A percentile compares a stretch with the other conserved stretches of the same genome.
Conservation (phyloP, 2,329 filamentous ascomycete species). For the Paecilomyces fulvus region DNA sequence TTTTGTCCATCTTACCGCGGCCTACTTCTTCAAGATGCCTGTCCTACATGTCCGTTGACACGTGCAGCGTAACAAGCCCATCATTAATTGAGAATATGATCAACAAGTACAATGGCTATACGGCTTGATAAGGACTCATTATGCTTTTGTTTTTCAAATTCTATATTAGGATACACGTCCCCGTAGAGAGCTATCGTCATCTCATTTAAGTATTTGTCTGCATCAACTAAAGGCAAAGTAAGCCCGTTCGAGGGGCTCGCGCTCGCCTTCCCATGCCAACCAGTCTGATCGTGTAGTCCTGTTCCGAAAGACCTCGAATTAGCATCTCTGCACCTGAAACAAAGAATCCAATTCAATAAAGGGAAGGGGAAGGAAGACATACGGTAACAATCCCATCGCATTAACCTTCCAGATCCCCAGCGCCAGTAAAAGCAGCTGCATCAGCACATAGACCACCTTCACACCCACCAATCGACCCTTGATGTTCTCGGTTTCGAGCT, state of each 20-base stretch:
- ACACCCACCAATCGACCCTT: slow-evolving; percentile 65
- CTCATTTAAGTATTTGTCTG: not conserved
- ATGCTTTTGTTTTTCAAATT: not conserved
- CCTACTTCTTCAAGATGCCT: not conserved
- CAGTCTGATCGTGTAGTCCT: slow-evolving; percentile 95
- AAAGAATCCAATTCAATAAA: not conserved
- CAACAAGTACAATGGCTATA: not conserved
- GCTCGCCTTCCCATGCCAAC: slow-evolving; percentile 85
- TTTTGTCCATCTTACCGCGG: not conserved
- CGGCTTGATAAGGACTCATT: not conserved
- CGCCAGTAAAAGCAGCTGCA: slow-evolving; percentile 74
- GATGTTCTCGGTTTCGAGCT: slow-evolving; percentile 78
- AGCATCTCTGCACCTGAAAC: slow-evolving; percentile 7
- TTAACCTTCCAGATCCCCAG: slow-evolving; percentile 96
- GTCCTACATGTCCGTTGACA: not conserved
- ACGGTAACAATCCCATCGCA: slow-evolving; percentile 89
- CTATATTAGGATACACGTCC: not conserved
- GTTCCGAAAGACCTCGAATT: slow-evolving; percentile 7
- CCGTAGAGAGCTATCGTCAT: not conserved
- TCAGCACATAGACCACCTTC: slow-evolving; percentile 78
- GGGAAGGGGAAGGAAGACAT: slow-evolving; percentile 32
- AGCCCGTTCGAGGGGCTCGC: slow-evolving; percentile 59
- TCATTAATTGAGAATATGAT: not conserved
- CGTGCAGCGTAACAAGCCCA: not conserved
- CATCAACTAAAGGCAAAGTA: slow-evolving; percentile 48